Conservation (phyloP, 768 basidiomycete species). For the Hygrocybe punicea region DNA sequence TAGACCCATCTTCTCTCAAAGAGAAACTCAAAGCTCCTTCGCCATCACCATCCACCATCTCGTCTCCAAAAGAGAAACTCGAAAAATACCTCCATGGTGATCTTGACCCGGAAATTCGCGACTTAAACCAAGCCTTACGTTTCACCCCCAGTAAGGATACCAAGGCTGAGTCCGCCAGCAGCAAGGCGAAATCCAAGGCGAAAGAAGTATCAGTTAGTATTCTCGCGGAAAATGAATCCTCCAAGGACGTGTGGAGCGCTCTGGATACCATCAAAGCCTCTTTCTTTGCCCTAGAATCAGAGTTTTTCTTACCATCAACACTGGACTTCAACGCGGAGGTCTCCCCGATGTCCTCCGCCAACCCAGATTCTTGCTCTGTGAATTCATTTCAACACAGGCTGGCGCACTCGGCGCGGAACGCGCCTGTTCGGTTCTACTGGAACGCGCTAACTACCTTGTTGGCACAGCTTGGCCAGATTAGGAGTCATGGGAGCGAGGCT, state of each 20-base stretch:
- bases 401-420: conserved; percentile 56
- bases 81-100: not conserved
- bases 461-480: conserved; percentile 55
- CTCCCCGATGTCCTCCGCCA: conserved; percentile 24
- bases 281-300: conserved; percentile 36
- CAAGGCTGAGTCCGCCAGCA: not conserved
- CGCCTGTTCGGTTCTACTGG: conserved; percentile 59
- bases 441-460: conserved; percentile 57
- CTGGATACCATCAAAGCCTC: conserved; percentile 41
- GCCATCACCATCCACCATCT: not conserved
- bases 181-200: conserved; percentile 37
- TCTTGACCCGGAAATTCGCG: not conserved
- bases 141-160: not conserved
- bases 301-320: conserved; percentile 39
- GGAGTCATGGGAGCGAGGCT: conserved; percentile 54
- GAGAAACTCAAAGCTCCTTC: not conserved
- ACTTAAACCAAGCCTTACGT: conserved; percentile 12
- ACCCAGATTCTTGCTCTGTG: conserved; percentile 16
- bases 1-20: no score
- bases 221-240: conserved; percentile 15
- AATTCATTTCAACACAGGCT: conserved; percentile 37
- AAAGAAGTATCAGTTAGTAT: conserved; percentile 23
- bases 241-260: conserved; percentile 32
- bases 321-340: conserved; percentile 41
- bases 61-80: not conserved